phyloP scores from a whole-genome alignment of 108 stramenopile genomes.

The Pseudonitzschia delicatissima region DNA sequence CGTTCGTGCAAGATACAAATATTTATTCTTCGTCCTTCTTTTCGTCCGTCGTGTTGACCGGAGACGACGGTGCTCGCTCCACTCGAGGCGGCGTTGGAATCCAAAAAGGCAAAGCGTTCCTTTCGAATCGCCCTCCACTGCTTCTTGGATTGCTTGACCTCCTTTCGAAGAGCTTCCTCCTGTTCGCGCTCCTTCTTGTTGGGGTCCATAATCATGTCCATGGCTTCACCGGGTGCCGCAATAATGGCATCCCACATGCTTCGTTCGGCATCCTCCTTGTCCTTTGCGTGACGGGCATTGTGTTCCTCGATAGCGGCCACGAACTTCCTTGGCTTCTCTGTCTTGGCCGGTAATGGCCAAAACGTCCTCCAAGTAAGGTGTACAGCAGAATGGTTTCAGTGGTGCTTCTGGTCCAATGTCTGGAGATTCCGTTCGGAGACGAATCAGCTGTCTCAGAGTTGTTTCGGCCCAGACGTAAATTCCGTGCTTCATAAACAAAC shows the following conservation, averaged over 20 bases:
- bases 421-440: constrained; percentile 69
- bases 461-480: constrained; percentile 77
- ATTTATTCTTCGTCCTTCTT: constrained; percentile 22
- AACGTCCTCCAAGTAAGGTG: constrained; percentile 57
- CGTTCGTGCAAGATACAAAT: background rate
- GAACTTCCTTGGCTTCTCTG: constrained; percentile 68
- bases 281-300: constrained; percentile 28
- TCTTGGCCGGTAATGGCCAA: constrained; percentile 56
- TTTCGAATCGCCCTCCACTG: constrained; percentile 78
- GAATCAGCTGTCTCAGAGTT: constrained; percentile 66
- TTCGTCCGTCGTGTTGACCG: constrained; percentile 21
- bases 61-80: background rate
- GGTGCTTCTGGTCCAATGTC: constrained; percentile 86
- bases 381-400: constrained; percentile 67
- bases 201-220: constrained; percentile 81
- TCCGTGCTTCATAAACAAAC: constrained; percentile 79
- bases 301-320: constrained; percentile 12
- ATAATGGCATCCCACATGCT: constrained; percentile 66
- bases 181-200: constrained; percentile 85
- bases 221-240: constrained; percentile 59
- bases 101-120: constrained; percentile 85
- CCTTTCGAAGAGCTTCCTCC: constrained; percentile 72
- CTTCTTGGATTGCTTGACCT: constrained; percentile 77
- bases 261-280: constrained; percentile 68
- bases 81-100: constrained; percentile 19